Percentiles rank a stretch among this genome's conserved stretches.
These are phyloP conservation scores for Phytophthora sp. DNA, from an alignment of 352 stramenopile species.

Conservation along the genomic window DNA sequence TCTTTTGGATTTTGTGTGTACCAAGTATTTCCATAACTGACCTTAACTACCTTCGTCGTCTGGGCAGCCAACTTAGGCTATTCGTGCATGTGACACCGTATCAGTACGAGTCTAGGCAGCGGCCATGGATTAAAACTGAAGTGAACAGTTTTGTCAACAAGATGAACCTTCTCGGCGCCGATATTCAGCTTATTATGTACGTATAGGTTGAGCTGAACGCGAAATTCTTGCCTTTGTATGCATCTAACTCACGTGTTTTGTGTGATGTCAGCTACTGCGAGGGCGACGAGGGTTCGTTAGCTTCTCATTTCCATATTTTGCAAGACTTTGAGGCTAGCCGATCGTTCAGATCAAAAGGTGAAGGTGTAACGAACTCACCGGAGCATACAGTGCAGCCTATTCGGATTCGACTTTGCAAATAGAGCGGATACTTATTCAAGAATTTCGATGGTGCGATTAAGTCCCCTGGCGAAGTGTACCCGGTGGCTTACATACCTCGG, in stretches of 20 bases:
- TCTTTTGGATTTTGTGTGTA: not conserved
- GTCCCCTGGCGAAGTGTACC: no score
- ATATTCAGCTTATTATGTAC: slow-evolving; percentile 54
- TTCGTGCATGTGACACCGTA: slow-evolving; percentile 75
- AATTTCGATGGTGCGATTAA: no score
- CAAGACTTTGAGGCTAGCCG: slow-evolving; percentile 42
- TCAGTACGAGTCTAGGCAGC: slow-evolving; percentile 50
- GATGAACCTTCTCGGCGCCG: slow-evolving; percentile 35
- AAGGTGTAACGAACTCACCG: slow-evolving; percentile 30
- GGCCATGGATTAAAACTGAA: slow-evolving; percentile 65
- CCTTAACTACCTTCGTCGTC: not conserved
- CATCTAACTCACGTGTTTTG: not conserved
- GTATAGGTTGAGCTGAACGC: slow-evolving; percentile 3
- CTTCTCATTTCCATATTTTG: slow-evolving; percentile 50
- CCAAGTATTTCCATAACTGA: no score
- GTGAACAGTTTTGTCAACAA: slow-evolving; percentile 51
- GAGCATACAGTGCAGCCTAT: slow-evolving; percentile 42
- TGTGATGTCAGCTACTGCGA: slow-evolving; percentile 42
- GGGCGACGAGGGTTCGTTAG: slow-evolving; percentile 37
- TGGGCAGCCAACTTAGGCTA: slow-evolving; percentile 41
- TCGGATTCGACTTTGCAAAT: slow-evolving; percentile 41
- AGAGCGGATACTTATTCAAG: slow-evolving; percentile 2
- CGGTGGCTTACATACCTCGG: no score
- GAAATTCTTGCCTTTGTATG: not conserved
- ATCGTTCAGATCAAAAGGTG: slow-evolving; percentile 34